These are phyloP conservation scores for Clonostachys rhizophaga DNA, from an alignment of 2,329 filamentous ascomycete species.

Conservation along the genomic window DNA sequence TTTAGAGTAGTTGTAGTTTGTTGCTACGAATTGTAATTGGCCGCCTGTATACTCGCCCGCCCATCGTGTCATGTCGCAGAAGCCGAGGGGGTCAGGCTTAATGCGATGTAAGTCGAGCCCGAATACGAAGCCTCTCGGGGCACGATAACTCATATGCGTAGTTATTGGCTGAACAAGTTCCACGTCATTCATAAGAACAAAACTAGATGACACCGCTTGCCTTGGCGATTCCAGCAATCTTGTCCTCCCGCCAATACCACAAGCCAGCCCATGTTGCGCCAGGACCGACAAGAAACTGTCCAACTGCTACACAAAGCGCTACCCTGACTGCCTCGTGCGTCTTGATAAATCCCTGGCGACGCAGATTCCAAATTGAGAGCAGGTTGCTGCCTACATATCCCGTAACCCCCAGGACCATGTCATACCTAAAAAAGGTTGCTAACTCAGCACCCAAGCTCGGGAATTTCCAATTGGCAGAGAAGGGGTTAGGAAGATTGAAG, in stretches of 20 bases:
- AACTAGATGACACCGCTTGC: too few relatives aligned
- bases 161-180: too few relatives aligned
- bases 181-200: too few relatives aligned
- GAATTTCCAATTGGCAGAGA: neutral
- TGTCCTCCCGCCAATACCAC: slow-evolving; percentile 1
- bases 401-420: neutral
- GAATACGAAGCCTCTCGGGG: too few relatives aligned
- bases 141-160: too few relatives aligned
- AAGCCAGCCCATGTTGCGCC: neutral
- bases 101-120: too few relatives aligned
- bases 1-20: too few relatives aligned
- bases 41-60: too few relatives aligned
- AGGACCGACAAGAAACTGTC: slow-evolving; percentile 1
- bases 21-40: too few relatives aligned
- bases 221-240: too few relatives aligned
- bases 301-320: neutral
- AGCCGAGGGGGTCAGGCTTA: too few relatives aligned
- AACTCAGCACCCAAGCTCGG: neutral
- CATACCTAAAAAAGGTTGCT: neutral
- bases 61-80: too few relatives aligned
- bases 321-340: neutral
- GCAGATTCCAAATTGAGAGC: neutral
- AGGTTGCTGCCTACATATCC: neutral
- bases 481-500: neutral
- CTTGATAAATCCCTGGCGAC: neutral